Evolutionary conservation across 345 rosid genomes (phyloP).

Genomic region (Diplotaxis tenuifolia): DNA sequence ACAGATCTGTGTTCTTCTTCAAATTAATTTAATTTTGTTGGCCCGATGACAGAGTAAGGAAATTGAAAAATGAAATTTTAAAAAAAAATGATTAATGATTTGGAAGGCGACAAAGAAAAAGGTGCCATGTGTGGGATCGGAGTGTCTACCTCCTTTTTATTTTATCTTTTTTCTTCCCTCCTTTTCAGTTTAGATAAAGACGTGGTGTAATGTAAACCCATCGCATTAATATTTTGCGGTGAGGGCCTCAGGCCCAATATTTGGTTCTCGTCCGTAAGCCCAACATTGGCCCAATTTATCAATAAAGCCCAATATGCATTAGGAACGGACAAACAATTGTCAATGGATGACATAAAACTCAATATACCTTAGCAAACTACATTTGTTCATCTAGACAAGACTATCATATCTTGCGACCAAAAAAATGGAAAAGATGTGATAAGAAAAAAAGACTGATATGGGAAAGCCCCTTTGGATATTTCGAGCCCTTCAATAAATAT

Average conservation of each 20-base stretch:
- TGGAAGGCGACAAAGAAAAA: conserved; percentile 38
- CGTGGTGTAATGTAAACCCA: conserved; percentile 12
- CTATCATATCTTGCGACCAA: too few species aligned
- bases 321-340: not conserved
- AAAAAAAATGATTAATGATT: conserved; percentile 9
- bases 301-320: not conserved
- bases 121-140: conserved; percentile 18
- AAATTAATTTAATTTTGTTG: not conserved
- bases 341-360: too few species aligned
- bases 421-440: too few species aligned
- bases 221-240: not conserved
- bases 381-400: not conserved
- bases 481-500: too few species aligned
- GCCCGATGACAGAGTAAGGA: conserved; percentile 10
- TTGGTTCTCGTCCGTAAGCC: not conserved
- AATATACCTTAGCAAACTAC: too few species aligned
- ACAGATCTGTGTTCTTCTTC: conserved; percentile 25
- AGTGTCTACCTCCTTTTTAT: not conserved
- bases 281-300: not conserved
- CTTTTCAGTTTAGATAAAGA: conserved; percentile 22
- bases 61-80: not conserved
- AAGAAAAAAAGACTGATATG: too few species aligned
- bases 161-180: not conserved
- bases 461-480: too few species aligned
- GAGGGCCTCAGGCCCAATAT: not conserved